Evolutionary conservation across 768 basidiomycete species (phyloP), one percentile per base, ranked within the genome.

Genomic region (Boletus reticulatus): DNA sequence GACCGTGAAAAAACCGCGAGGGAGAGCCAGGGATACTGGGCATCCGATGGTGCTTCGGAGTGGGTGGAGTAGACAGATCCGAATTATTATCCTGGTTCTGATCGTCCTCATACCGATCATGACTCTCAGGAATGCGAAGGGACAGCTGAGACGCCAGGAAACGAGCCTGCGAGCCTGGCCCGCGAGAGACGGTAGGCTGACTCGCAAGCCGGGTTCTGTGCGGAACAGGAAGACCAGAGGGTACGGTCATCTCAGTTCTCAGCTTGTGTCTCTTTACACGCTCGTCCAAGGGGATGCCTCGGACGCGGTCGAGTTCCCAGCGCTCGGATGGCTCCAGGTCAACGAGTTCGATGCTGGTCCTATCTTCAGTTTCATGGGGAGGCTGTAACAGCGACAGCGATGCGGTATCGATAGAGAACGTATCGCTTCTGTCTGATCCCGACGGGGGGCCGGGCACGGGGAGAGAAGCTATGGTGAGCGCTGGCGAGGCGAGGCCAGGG

Each of bases 341-440:
- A 43, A 85, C 75, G 39, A 85, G 76, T 62, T 82, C 83, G 50
- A 84, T 69, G 59, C 70, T 71, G 32, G 80, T 80, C 6, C 73
- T 68, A 52, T 84, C 83, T 37, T 80, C 80, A 12, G 37, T 2
- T 52, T 78, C 79, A n/a, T 22, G 53, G 38, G 62, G 64, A 58
- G 49, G 57, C 38, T 53, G 55, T 47, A 64, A n/a, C 29, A 60
- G 20, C 17, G 66, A 59, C 2, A 61, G 24, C 11, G 68, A 53
- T 5, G 57, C 39, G n/a, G 57, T 57, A 48, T 62, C 37, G 57
- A 66, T 50, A 22, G 67, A 62, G 54, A 47, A 59, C 6, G 62
- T 61, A 49, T 66, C 63, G 22, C 59, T 70, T 45, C 66, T 61
- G 50, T 72, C 67, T 16, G 62, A 56, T 60, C 31, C 56, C 6